Base-by-base conservation (phyloP, 225 moss, liverwort and hornwort genomes). In the Bryum argenteum region DNA sequence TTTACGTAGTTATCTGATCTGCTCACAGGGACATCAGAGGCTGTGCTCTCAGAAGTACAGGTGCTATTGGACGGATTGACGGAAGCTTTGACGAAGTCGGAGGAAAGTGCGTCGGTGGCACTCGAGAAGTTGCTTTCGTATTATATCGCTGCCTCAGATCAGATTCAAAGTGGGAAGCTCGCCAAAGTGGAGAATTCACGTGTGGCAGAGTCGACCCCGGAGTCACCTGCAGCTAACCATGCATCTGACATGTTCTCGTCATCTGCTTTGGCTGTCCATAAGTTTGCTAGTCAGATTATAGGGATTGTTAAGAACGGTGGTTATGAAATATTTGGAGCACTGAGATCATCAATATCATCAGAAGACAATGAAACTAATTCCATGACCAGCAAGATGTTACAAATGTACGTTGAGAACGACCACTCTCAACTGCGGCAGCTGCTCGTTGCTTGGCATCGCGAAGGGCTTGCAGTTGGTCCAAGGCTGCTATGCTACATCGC, bases 401-500 rank as follows among this genome's bases (percentile, higher is more conserved):
- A 87, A n/a, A 68, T 94, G 67, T 94, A 92, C 62, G 88, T 92
- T 37, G 69, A 80, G 58, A 91, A 87, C 58, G 81, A 77, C 44
- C 88, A 91, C 73, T 94, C 94, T 11, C 83, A 88, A 66, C 63
- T 98, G 77, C 85, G 89, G 20, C 89, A 89, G 62, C 80, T 98
- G 69, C 83, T 98, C 3, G 83, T 88, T 75, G 89, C 86, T 57
- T 94, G 94, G 94, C 88, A 98, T 70, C 87, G 82, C 41, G 91
- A 89, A 69, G 98, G 88, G 28, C 76, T 92, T 21, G 82, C 91
- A 26, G 98, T 98, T 21, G 98, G 98, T 63, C 89, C 98, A 18
- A 84, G 98, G 75, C 71, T 98, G 5, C 87, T 98, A 38, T 98
- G 98, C 73, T 87, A 92, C 56, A 89, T 90, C 22, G 92, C 91